Base-by-base conservation (phyloP, 2,329 filamentous ascomycete species). In the Pyrenochaeta sp. region DNA sequence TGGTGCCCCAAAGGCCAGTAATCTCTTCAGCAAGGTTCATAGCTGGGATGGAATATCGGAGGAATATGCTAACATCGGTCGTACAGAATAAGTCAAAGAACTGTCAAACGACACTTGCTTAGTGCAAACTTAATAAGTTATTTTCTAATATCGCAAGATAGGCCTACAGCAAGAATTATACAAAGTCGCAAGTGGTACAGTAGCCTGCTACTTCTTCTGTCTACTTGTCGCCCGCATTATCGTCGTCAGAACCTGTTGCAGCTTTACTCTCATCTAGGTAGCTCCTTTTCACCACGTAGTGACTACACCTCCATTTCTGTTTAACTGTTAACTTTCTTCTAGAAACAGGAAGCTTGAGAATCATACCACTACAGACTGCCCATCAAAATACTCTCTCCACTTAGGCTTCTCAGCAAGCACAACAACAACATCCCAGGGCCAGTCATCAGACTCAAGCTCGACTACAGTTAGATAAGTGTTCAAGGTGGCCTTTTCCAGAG, bases 391-490 rank as follows among this genome's bases (percentile, higher is more conserved):
- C 37, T 55, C 32, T 33, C 40, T 51, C 56, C 56, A 58, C 15
- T 52, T 50, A 9, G 51, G 36, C 5, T 55, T 55, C 45, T 52
- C 56, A 6, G 44, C 56, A 15, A 58, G 27, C 2, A 37, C 49
- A 6, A 58, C 30, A 12, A 58, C 51, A 3, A 47, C 48, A 33
- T 52, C 51, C 56, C 56, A 58, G 11, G 56, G 56, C 56, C 56
- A 58, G 10, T 58, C 56, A 10, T 58, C 56, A 12, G 14, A 18
- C 31, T 49, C 48, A 4, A 55, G 42, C 42, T 58, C 56, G 7
- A 31, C 49, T 4, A 58, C 4, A 2, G 56, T 52, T 1, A 58
- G 42, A 31, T 55, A 58, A 1, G 40, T 58, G 14, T 55, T 36
- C 36, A 52, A 7, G 1, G 35, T 52, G 4, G 40, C 17, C 36